Evolutionary conservation across 2,329 filamentous ascomycete genomes (phyloP), one percentile per base, ranked within the genome.

Genomic region (Chalaropsis thielavioides): DNA sequence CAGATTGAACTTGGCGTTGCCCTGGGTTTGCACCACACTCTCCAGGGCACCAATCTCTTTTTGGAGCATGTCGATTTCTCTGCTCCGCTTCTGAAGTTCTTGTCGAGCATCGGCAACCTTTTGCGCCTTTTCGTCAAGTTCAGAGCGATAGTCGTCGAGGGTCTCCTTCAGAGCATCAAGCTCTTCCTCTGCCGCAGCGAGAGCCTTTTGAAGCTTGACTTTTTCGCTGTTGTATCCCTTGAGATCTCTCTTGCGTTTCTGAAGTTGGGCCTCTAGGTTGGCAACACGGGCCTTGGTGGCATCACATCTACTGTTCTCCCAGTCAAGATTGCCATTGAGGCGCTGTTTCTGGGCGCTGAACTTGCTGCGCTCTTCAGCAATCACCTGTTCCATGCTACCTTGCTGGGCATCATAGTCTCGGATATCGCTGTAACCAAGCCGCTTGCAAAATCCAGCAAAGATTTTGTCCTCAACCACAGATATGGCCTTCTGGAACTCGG

Each of bases 391-490:
- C 61, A 95, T 78, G 51, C 88, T 91, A 61, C 94, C 92, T 75
- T 97, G 94, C 69, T 95, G 92, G 31, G 88, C 88, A 73, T 97
- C 91, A 71, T 97, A 99, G 66, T 90, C 89, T 66, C 92, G 89
- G 69, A 99, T 95, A 71, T 95, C 87, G 66, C 83, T 81, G 73
- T 96, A 97, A 0, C 92, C 90, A 22, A 96, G 83, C 64, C 89
- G 84, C 70, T 85, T 83, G 76, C 94, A 99, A 76, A 99, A 99
- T 49, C 80, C 80, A 24, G 81, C 80, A 74, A 96, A 99, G 38
- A 99, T 81, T 70, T 91, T 83, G 72, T 99, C 94, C 72, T 96
- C 91, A 19, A 96, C 89, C 64, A 84, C 81, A 54, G 87, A 83
- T 67, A 97, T 89, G 1, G 88, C 84, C 61, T 76, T 74, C 67